Base-by-base conservation (phyloP, 768 basidiomycete species). In the Pleurotus giganteus region DNA sequence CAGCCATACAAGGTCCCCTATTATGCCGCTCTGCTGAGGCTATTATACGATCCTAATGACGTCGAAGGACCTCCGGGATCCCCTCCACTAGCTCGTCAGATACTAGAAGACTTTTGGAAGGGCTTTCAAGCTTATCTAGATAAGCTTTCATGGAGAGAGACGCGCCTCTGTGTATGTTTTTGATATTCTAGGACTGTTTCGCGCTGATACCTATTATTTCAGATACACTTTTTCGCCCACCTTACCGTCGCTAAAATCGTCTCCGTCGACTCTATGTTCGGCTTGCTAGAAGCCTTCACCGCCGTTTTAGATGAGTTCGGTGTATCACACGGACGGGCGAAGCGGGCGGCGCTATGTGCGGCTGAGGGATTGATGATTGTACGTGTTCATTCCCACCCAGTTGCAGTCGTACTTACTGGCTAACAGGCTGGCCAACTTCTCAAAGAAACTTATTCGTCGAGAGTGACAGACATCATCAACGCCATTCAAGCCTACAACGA, bases 151-250 rank as follows among this genome's bases (percentile, higher is more conserved):
- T 98, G 95, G 96, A 80, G 92, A 62, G 91, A 95, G 61, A 86
- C 89, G 41, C 83, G 95, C 57, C 77, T 94, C 65, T 89, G 88
- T 60, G 94, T 96, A 65, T 71, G 92, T n/a, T n/a, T n/a, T n/a
- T n/a, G n/a, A n/a, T n/a, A n/a, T n/a, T n/a, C n/a, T n/a, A n/a
- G n/a, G n/a, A n/a, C n/a, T n/a, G n/a, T n/a, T n/a, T n/a, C n/a
- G n/a, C n/a, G n/a, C n/a, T n/a, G n/a, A n/a, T n/a, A n/a, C n/a
- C n/a, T n/a, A n/a, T n/a, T n/a, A n/a, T n/a, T n/a, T n/a, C 58
- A 98, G 95, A 87, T 98, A 12, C 91, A 94, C 58, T 91, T 98
- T 68, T 97, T 98, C 65, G 88, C 94, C 1, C 90, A 95, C 64
- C 71, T 97, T 43, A 87, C 91, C 27, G 78, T 88, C 2, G 84